Base-by-base conservation (phyloP, 352 stramenopile genomes). In the Pythium biforme region DNA sequence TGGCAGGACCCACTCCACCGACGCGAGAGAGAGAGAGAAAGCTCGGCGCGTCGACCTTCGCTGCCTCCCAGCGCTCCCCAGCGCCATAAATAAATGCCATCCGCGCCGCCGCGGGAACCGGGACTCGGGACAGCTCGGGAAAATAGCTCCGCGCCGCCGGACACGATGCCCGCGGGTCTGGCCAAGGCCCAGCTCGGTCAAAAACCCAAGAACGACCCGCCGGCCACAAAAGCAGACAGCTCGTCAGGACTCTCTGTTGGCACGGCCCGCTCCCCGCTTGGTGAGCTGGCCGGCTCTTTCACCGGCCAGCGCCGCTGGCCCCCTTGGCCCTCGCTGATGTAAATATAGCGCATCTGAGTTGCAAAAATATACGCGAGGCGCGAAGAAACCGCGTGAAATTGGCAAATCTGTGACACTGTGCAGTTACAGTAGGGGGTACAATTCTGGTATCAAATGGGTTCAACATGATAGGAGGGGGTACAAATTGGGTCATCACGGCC, bases 301-400 rank as follows among this genome's bases (percentile, higher is more conserved):
- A 55, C 29, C 31, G 26, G 47, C 14, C 39, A 17, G 25, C 27
- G 47, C 47, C 47, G 26, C 26, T 40, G 47, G 14, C 45, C 39
- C 31, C 31, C 31, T 10, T 20, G 15, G 25, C 22, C 19, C 19
- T 7, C 33, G 12, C 34, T 19, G 39, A 4, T 26, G 47, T 31
- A 17, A 48, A 55, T 48, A 62, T 62, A 62, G 55, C 55, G 11
- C 43, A 34, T 48, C 29, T 37, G 54, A 62, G 55, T 39, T 48
- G 50, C 39, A 39, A 45, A 29, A 52, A 60, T 48, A 60, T 40
- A 52, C 37, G 5, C 23, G 23, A 31, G 23, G 23, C 2, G 31
- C 31, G 31, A 37, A 37, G 31, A 37, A 37, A 37, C 31, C 31
- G 7, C 31, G 31, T 8, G 31, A 5, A 8, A 8, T 12, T 37